Base-by-base conservation (phyloP, 2,329 filamentous ascomycete species). In the Sporothrix curviconia region DNA sequence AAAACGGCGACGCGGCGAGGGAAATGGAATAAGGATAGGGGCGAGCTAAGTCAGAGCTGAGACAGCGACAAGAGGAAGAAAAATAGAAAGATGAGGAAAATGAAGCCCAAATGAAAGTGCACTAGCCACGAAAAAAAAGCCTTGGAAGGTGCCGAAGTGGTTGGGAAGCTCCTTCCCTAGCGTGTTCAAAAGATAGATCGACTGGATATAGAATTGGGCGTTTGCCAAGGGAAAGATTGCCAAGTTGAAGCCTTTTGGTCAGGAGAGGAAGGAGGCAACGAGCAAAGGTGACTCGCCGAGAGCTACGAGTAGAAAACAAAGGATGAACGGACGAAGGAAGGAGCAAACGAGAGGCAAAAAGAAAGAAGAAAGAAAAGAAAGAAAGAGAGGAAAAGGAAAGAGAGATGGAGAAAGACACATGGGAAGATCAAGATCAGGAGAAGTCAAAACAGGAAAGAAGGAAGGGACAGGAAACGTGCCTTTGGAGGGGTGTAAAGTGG, bases 21-120 rank as follows among this genome's bases (percentile, higher is more conserved):
- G 14, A 34, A 54, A 32, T 22, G 17, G 47, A 46, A 42, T 30
- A 51, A 40, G 28, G 42, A 56, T 56, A 51, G 42, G 34, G 51
- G 51, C 51, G 24, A 56, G 53, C 55, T 57, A 52, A 57, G 42
- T 40, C 14, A 32, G 49, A 57, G 56, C 42, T 44, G 40, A 46
- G 50, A 50, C 44, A 36, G 32, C 7, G 19, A 11, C 7, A 15
- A 17, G 55, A 57, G 32, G 37, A 32, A 44, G 51, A 32, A 28
- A 19, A 28, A 30, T n/a, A 28, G n/a, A 32, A 19, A 36, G 28
- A 22, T 32, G 30, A 40, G 11, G 36, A 37, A 42, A 42, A 44
- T 49, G 34, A 50, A 37, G 44, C 30, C 28, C 46, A 57, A 28
- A 36, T 36, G 30, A 15, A 51, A 24, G 17, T n/a, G 32, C 30